Conservation (phyloP, 805 yeast genomes). For the Yarrowia sp. region DNA sequence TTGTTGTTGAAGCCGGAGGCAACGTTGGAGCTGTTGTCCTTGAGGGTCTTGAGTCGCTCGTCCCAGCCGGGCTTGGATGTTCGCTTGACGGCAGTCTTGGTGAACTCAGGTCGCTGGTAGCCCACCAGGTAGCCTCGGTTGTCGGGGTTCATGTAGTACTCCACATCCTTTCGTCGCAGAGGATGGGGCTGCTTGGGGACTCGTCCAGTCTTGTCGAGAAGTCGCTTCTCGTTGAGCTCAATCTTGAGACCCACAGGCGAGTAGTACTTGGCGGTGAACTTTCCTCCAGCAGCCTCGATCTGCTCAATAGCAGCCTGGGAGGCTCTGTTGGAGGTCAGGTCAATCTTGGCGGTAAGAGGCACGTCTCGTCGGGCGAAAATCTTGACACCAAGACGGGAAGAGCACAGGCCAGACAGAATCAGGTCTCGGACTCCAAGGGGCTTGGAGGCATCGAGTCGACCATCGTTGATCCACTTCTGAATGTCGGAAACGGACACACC, state of each 20-base stretch:
- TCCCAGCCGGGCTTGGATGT: conserved; percentile 20
- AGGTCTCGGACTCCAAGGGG: conserved; percentile 70
- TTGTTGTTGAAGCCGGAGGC: conserved; percentile 13
- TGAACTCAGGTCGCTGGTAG: conserved; percentile 20
- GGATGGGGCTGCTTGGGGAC: conserved; percentile 86
- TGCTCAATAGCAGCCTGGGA: conserved; percentile 66
- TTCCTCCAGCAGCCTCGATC: conserved; percentile 71
- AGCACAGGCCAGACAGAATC: conserved; percentile 61
- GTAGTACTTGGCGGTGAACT: conserved; percentile 68
- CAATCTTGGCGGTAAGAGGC: conserved; percentile 52
- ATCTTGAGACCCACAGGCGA: conserved; percentile 66
- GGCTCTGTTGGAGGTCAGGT: conserved; percentile 60
- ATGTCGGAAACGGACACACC: conserved; percentile 43
- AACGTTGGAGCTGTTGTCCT: not conserved
- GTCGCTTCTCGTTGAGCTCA: conserved; percentile 17
- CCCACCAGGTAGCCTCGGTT: conserved; percentile 64
- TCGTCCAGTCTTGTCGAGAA: conserved; percentile 49
- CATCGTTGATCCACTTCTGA: conserved; percentile 64
- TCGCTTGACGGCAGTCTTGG: conserved; percentile 28
- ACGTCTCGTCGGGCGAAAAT: conserved; percentile 62
- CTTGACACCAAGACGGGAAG: conserved; percentile 71
- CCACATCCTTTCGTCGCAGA: conserved; percentile 71
- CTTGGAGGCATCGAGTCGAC: conserved; percentile 52
- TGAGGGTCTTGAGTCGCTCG: not conserved
- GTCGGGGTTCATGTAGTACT: conserved; percentile 65